phyloP scores from a whole-genome alignment of 371 early-diverging fungal species.

The Capillidium rhysosporum region DNA sequence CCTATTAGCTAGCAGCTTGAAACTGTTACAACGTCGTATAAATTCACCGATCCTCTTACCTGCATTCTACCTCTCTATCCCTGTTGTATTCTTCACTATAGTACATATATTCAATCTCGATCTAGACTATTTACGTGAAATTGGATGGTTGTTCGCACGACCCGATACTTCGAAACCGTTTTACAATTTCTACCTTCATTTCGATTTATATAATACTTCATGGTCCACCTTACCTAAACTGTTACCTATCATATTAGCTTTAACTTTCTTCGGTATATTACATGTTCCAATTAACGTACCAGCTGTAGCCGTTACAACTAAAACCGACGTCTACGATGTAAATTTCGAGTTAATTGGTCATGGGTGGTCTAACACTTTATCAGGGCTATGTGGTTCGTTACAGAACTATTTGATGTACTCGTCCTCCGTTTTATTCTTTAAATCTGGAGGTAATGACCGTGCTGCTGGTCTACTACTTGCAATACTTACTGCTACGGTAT shows the following conservation, averaged over 20 bases:
- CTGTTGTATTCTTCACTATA: slow-evolving; percentile 49
- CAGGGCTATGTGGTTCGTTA: slow-evolving; percentile 55
- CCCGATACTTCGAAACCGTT: slow-evolving; percentile 53
- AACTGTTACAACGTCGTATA: slow-evolving; percentile 14
- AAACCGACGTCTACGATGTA: slow-evolving; percentile 62
- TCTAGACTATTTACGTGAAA: slow-evolving; percentile 37
- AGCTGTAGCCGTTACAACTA: slow-evolving; percentile 76
- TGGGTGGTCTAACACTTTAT: slow-evolving; percentile 66
- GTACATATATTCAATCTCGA: slow-evolving; percentile 33
- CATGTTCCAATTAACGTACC: slow-evolving; percentile 92
- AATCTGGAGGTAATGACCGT: slow-evolving; percentile 72
- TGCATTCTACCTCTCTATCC: slow-evolving; percentile 59
- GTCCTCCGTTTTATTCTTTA: slow-evolving; percentile 77
- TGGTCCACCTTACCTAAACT: slow-evolving; percentile 60
- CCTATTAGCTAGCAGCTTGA: slow-evolving; percentile 5
- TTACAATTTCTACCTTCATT: slow-evolving; percentile 71
- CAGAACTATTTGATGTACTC: slow-evolving; percentile 82
- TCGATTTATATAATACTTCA: slow-evolving; percentile 9
- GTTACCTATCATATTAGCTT: slow-evolving; percentile 75
- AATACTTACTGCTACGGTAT: slow-evolving; percentile 44
- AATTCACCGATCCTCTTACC: slow-evolving; percentile 66
- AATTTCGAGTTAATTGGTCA: slow-evolving; percentile 87
- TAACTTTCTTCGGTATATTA: slow-evolving; percentile 85
- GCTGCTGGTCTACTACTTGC: slow-evolving; percentile 71
- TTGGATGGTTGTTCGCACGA: slow-evolving; percentile 73